Conservation (phyloP, 768 basidiomycete species). For the Tricholoma flavovirens region DNA sequence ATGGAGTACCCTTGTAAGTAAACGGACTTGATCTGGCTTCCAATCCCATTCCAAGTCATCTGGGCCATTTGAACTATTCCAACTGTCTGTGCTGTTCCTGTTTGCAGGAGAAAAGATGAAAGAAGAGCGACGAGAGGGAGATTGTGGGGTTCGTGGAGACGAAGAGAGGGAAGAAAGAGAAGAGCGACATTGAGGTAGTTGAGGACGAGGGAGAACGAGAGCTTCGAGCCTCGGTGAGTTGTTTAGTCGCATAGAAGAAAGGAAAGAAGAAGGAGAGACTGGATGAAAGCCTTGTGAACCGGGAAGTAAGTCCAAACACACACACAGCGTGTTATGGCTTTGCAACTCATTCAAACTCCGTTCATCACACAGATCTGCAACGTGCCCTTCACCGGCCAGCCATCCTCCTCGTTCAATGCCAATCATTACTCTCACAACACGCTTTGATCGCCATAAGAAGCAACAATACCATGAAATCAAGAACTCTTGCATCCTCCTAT, state of each 20-base stretch:
- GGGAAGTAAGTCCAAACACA: background rate
- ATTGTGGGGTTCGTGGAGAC: slow-evolving; percentile 56
- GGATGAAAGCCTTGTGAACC: background rate
- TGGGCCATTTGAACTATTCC: slow-evolving; percentile 74
- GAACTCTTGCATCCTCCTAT: background rate
- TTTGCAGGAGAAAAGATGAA: slow-evolving; percentile 45
- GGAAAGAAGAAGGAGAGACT: slow-evolving; percentile 1
- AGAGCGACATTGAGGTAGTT: slow-evolving; percentile 43
- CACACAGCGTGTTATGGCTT: slow-evolving; percentile 11
- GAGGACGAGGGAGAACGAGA: slow-evolving; percentile 59
- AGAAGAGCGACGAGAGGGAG: slow-evolving; percentile 48
- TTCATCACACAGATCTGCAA: slow-evolving; percentile 22
- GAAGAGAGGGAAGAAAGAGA: slow-evolving; percentile 42
- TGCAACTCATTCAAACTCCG: slow-evolving; percentile 15
- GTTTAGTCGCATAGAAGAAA: slow-evolving; percentile 44
- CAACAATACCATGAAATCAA: no score
- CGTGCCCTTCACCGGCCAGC: slow-evolving; percentile 40
- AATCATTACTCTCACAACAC: background rate
- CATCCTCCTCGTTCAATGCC: background rate
- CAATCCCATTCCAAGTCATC: slow-evolving; percentile 67
- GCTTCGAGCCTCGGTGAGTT: slow-evolving; percentile 44
- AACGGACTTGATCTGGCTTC: slow-evolving; percentile 65
- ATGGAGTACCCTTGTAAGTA: slow-evolving; percentile 53
- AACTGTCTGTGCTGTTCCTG: slow-evolving; percentile 76
- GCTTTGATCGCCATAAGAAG: background rate